These are phyloP conservation scores for Hypoxylon cercidicola DNA, from an alignment of 495 filamentous ascomycete genomes.

Conservation along the genomic window DNA sequence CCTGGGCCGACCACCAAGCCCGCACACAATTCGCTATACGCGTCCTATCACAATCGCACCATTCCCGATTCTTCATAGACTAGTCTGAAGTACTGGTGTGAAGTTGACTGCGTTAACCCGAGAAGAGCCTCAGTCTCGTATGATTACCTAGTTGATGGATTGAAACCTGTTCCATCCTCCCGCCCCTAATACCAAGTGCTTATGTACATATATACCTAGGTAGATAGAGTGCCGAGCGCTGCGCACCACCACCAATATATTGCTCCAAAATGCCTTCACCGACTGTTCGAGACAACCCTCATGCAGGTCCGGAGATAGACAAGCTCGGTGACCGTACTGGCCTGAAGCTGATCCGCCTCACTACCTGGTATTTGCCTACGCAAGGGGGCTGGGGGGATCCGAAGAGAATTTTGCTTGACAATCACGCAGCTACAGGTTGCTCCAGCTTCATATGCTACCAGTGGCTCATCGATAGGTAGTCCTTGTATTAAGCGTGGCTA, in stretches of 20 bases:
- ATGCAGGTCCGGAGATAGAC: constrained; percentile 34
- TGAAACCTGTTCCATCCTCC: neutral
- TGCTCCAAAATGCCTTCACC: constrained; percentile 21
- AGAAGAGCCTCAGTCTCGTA: constrained; percentile 16
- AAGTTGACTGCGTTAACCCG: neutral
- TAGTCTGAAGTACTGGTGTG: neutral
- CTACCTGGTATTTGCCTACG: neutral
- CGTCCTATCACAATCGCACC: constrained; percentile 5
- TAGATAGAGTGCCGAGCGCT: constrained; percentile 14
- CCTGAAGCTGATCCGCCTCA: neutral
- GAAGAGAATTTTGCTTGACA: too few relatives aligned
- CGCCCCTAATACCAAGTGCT: constrained; percentile 4
- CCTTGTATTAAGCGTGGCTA: too few relatives aligned
- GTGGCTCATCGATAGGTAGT: too few relatives aligned
- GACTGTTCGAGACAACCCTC: constrained; percentile 37
- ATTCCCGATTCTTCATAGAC: neutral
- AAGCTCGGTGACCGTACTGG: constrained; percentile 18
- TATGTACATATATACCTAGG: neutral
- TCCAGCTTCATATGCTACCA: too few relatives aligned
- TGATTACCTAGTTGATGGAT: constrained; percentile 10
- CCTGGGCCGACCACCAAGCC: neutral
- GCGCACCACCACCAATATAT: constrained; percentile 4
- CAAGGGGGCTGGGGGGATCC: constrained; percentile 11
- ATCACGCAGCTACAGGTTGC: too few relatives aligned
- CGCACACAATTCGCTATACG: neutral